Evolutionary conservation across 768 basidiomycete genomes (phyloP).

Genomic region (Strobilomyces echinocephalus): DNA sequence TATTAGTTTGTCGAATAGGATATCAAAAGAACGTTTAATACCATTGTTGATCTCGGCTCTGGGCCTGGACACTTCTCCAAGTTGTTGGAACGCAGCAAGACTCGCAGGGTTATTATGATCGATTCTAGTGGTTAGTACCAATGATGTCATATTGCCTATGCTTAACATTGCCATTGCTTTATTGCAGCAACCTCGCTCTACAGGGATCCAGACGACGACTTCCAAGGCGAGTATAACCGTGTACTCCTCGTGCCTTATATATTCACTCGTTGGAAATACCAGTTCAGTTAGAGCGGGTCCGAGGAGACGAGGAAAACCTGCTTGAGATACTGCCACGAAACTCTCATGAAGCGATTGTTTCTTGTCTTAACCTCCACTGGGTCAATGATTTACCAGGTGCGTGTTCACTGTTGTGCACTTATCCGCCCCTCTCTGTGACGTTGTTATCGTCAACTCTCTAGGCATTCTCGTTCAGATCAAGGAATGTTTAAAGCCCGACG

Average conservation of each 20-base stretch:
- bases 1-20: conserved; percentile 51
- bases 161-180: conserved; percentile 5
- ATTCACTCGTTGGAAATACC: conserved; percentile 6
- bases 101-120: conserved; percentile 74
- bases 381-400: conserved; percentile 93
- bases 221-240: conserved; percentile 72
- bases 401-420: conserved; percentile 11
- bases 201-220: conserved; percentile 73
- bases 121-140: conserved; percentile 72
- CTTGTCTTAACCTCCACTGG: conserved; percentile 93
- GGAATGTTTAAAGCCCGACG: conserved; percentile 82
- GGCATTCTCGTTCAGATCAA: conserved; percentile 84
- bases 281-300: conserved; percentile 77
- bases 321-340: conserved; percentile 58
- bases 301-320: conserved; percentile 80
- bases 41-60: conserved; percentile 82
- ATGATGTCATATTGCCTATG: background rate
- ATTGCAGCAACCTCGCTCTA: conserved; percentile 59
- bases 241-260: background rate
- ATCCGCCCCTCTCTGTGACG: background rate
- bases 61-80: conserved; percentile 92
- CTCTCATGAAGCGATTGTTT: conserved; percentile 89
- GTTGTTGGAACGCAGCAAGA: conserved; percentile 63
- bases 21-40: conserved; percentile 77
- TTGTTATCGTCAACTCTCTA: conserved; percentile 27